Conservation (phyloP, 1,284 basidiomycete genomes). For the Malassezia vespertilionis region DNA sequence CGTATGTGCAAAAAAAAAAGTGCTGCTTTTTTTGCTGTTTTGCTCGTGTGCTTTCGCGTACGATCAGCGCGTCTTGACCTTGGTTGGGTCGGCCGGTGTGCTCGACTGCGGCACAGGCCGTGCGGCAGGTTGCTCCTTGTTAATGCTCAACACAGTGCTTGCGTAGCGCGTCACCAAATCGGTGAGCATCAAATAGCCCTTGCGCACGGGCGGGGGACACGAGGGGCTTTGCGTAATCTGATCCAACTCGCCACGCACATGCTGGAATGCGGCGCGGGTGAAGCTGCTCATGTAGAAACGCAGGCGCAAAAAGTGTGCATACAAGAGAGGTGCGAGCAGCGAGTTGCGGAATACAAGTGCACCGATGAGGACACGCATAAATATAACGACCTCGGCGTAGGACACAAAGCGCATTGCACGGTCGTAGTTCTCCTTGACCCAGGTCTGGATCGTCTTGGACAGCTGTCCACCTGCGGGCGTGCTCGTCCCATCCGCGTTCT, state of each 20-base stretch:
- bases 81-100: constrained; percentile 15
- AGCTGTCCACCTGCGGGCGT: constrained; percentile 18
- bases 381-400: constrained; percentile 45
- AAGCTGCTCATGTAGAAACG: constrained; percentile 47
- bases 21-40: no score
- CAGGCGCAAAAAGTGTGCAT: constrained; percentile 42
- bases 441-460: constrained; percentile 40
- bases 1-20: no score
- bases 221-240: constrained; percentile 29
- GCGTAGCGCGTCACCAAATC: constrained; percentile 41
- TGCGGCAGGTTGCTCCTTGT: constrained; percentile 18
- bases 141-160: constrained; percentile 36
- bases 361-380: constrained; percentile 42
- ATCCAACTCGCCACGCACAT: constrained; percentile 36
- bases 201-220: constrained; percentile 39
- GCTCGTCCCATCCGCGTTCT: constrained; percentile 18
- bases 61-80: constrained; percentile 13
- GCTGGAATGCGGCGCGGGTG: constrained; percentile 42
- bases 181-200: constrained; percentile 38
- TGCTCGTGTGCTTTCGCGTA: constrained; percentile 7
- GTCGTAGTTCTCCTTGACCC: constrained; percentile 48
- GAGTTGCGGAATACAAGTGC: constrained; percentile 43
- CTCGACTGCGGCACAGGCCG: constrained; percentile 5
- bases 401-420: constrained; percentile 48
- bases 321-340: constrained; percentile 40